Percentiles rank a stretch among this genome's conserved stretches.
Evolutionary conservation across 495 filamentous ascomycete genomes (phyloP).

Genomic region (Arthonia radiata): DNA sequence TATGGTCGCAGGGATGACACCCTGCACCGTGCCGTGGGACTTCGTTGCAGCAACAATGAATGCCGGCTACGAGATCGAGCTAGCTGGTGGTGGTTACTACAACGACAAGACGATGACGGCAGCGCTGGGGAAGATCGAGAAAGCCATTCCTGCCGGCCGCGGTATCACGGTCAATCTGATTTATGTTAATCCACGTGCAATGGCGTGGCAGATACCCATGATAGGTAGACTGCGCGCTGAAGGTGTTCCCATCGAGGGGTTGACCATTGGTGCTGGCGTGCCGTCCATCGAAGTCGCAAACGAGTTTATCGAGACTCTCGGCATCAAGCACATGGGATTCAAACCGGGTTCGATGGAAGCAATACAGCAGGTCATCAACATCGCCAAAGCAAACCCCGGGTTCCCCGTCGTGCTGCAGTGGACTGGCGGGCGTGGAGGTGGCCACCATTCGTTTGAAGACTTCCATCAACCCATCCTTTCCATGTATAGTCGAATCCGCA

Average conservation of each 20-base stretch:
- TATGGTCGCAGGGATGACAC: conserved; percentile 93
- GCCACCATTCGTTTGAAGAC: conserved; percentile 87
- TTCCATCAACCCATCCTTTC: conserved; percentile 84
- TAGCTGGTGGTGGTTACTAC: conserved; percentile 84
- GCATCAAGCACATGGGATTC: conserved; percentile 83
- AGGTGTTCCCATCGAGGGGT: conserved; percentile 78
- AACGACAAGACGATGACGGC: conserved; percentile 73
- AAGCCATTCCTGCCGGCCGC: conserved; percentile 63
- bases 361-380: conserved; percentile 75
- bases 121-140: conserved; percentile 74
- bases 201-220: conserved; percentile 93
- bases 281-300: conserved; percentile 83
- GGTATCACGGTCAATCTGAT: conserved; percentile 90
- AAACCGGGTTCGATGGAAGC: conserved; percentile 80
- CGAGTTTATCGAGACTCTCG: conserved; percentile 84
- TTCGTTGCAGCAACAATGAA: conserved; percentile 93
- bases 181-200: conserved; percentile 86
- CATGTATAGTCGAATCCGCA: conserved; percentile 67
- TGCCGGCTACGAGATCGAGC: conserved; percentile 79
- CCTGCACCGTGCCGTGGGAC: conserved; percentile 80
- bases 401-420: conserved; percentile 86
- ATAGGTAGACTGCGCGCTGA: conserved; percentile 63
- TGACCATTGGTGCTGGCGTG: conserved; percentile 85
- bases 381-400: conserved; percentile 68
- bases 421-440: conserved; percentile 84